Evolutionary conservation across 2,329 filamentous ascomycete genomes (phyloP).

Genomic region (Sporothrix phasma): DNA sequence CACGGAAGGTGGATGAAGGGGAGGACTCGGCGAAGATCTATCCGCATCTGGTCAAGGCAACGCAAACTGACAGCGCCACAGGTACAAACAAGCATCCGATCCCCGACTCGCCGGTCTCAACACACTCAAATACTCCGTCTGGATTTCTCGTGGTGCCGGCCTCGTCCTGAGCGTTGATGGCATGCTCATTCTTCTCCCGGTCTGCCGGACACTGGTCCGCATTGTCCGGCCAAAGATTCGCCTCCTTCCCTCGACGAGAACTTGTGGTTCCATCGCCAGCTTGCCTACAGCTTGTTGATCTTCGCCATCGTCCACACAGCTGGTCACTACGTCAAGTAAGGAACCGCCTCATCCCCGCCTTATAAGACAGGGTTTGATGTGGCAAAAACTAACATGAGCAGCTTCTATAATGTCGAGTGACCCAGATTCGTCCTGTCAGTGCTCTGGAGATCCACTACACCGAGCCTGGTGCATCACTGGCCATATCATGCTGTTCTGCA

Average conservation of each 20-base stretch:
- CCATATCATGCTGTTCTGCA: constrained; percentile 97
- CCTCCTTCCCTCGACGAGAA: constrained; percentile 90
- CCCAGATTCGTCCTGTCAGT: constrained; percentile 67
- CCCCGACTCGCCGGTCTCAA: constrained; percentile 66
- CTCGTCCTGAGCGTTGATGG: constrained; percentile 75
- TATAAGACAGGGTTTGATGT: too few relatives aligned
- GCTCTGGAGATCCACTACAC: constrained; percentile 89
- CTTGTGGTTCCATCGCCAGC: constrained; percentile 90
- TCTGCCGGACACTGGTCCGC: constrained; percentile 84
- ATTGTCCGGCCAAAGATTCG: constrained; percentile 76
- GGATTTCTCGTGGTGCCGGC: constrained; percentile 90
- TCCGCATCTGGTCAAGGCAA: too few relatives aligned
- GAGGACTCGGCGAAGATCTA: too few relatives aligned
- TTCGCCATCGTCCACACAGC: constrained; percentile 69
- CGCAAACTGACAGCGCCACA: constrained; percentile 31
- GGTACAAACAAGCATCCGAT: constrained; percentile 69
- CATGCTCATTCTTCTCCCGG: constrained; percentile 81
- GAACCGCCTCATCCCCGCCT: too few relatives aligned
- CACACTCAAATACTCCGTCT: constrained; percentile 75
- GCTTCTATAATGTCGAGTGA: constrained; percentile 91
- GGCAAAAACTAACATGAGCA: constrained; percentile 26
- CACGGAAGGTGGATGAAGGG: not conserved
- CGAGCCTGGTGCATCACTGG: constrained; percentile 82
- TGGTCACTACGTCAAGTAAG: constrained; percentile 89
- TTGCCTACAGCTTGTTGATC: constrained; percentile 78